Conservation (phyloP, 352 stramenopile species). For the Pythium angustatum region DNA sequence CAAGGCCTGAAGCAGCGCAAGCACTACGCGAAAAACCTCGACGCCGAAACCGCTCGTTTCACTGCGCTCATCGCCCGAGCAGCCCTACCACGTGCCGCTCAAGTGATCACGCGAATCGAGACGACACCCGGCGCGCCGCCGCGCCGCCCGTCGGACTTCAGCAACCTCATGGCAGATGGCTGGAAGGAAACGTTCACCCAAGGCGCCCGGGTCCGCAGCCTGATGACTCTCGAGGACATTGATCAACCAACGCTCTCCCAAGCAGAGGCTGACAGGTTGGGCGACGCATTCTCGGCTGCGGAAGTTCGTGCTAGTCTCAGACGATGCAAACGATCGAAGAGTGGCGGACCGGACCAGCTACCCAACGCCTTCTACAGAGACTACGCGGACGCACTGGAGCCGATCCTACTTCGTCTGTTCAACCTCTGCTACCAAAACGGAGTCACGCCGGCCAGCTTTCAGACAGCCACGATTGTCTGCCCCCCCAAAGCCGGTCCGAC, state of each 20-base stretch:
- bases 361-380: neutral
- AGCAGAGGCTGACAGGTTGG: neutral
- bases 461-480: constrained; percentile 3
- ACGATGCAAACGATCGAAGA: constrained; percentile 8
- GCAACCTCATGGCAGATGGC: too few relatives aligned
- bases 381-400: neutral
- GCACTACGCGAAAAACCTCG: too few relatives aligned
- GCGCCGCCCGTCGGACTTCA: too few relatives aligned
- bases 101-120: too few relatives aligned
- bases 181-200: too few relatives aligned
- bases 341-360: constrained; percentile 2
- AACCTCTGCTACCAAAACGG: neutral
- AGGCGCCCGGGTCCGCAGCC: too few relatives aligned
- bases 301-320: neutral
- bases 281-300: neutral
- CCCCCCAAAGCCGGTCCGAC: neutral
- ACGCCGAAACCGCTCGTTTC: too few relatives aligned
- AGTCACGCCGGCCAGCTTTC: neutral
- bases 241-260: neutral
- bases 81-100: too few relatives aligned
- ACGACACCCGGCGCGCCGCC: too few relatives aligned
- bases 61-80: too few relatives aligned
- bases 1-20: too few relatives aligned
- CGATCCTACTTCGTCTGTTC: neutral
- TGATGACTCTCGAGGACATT: too few relatives aligned